Percentiles rank a stretch among this genome's conserved stretches.
These are phyloP conservation scores for Termitomyces sp. DNA, from an alignment of 768 basidiomycete species.

Conservation along the genomic window DNA sequence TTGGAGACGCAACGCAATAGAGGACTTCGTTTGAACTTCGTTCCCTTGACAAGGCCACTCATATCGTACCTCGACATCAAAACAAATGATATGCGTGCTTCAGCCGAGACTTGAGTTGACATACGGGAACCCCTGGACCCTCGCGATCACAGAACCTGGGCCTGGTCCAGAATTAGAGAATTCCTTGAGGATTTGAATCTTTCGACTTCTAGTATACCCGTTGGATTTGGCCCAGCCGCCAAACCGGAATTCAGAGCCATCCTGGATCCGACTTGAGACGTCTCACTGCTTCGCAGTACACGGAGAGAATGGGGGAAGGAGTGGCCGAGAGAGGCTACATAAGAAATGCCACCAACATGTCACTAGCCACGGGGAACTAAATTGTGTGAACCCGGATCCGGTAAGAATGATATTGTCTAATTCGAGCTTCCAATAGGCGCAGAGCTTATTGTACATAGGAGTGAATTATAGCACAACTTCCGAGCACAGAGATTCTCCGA, in stretches of 20 bases:
- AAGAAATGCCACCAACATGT: neutral
- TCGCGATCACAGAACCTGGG: neutral
- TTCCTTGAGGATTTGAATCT: neutral
- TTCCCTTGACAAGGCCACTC: neutral
- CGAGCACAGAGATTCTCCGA: neutral
- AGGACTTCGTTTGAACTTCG: no score
- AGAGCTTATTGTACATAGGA: neutral
- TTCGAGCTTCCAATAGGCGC: neutral
- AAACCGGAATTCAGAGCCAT: neutral
- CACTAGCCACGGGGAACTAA: neutral
- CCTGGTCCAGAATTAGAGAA: neutral
- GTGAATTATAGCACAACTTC: neutral
- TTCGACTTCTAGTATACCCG: neutral
- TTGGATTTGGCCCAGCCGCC: neutral
- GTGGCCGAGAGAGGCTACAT: neutral
- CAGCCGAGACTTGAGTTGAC: neutral
- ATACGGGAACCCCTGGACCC: neutral
- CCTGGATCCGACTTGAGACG: neutral
- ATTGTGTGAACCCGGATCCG: conserved; percentile 4
- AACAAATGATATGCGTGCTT: neutral
- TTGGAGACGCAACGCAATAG: no score
- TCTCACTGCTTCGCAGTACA: neutral
- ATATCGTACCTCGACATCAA: neutral
- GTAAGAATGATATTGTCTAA: neutral
- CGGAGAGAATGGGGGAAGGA: neutral